A percentile compares a stretch with the other conserved stretches of the same genome.
These are phyloP conservation scores for Brassica balearica DNA, from an alignment of 441 rosid genomes.

Conservation along the genomic window DNA sequence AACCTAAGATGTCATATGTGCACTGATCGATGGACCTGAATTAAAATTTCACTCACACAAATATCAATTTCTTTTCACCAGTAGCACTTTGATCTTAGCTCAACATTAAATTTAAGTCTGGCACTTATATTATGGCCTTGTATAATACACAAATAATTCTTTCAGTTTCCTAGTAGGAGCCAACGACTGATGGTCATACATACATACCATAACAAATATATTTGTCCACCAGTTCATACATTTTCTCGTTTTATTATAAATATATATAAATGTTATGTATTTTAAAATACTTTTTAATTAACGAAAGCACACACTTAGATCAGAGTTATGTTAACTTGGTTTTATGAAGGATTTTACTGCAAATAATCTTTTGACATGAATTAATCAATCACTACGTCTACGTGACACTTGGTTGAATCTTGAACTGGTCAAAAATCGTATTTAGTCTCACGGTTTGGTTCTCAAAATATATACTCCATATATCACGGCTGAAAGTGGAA, in stretches of 20 bases:
- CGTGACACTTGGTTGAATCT: neutral
- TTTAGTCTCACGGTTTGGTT: neutral
- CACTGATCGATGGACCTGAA: constrained; percentile 11
- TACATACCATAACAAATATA: neutral
- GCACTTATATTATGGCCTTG: no score
- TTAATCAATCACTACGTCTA: neutral
- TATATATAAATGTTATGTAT: neutral
- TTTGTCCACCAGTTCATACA: neutral
- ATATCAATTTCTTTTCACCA: neutral
- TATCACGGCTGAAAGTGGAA: no score
- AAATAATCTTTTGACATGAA: no score
- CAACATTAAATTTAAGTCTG: neutral
- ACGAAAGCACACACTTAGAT: neutral
- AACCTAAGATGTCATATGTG: constrained; percentile 13
- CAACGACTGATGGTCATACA: neutral
- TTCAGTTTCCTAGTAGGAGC: neutral
- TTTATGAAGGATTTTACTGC: neutral
- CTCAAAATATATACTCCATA: neutral
- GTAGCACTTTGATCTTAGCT: neutral
- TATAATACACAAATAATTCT: no score
- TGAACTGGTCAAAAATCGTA: neutral
- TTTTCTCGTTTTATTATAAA: no score
- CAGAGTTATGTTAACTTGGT: neutral
- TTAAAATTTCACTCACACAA: constrained; percentile 16
- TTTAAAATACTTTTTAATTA: no score